Conservation (phyloP, 148 eudicot species). For the Heliosperma pusillum region DNA sequence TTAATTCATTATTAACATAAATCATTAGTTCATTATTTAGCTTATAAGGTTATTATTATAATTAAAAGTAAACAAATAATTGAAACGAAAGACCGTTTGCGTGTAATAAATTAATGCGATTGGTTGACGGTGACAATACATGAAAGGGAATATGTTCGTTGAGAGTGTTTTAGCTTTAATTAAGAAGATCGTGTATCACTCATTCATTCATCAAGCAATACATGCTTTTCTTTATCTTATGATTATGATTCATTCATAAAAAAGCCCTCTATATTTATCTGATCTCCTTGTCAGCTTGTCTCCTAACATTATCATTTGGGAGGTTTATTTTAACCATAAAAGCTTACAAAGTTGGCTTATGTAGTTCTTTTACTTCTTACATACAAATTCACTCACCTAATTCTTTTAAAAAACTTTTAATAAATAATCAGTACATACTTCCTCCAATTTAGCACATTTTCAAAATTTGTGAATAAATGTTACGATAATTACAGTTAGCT, state of each 20-base stretch:
- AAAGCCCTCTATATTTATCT: neutral
- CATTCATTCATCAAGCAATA: neutral
- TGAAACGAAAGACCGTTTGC: no score
- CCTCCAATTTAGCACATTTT: neutral
- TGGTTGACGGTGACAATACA: neutral
- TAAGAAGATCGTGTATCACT: neutral
- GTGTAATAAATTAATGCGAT: no score
- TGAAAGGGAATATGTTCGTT: neutral
- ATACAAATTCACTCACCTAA: neutral
- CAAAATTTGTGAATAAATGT: no score
- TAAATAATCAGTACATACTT: neutral
- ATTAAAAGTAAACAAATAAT: no score
- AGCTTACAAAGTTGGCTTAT: neutral
- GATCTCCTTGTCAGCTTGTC: neutral
- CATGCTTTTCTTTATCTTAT: neutral
- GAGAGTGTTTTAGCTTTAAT: neutral
- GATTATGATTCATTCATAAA: neutral
- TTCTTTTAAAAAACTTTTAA: neutral
- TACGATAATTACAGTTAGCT: no score
- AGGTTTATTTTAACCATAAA: neutral
- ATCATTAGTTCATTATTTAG: no score
- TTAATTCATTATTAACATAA: no score
- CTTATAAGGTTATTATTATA: no score
- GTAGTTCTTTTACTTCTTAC: neutral
- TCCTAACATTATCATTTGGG: neutral